Conservation (phyloP, 768 basidiomycete species). For the Panellus pusillus region DNA sequence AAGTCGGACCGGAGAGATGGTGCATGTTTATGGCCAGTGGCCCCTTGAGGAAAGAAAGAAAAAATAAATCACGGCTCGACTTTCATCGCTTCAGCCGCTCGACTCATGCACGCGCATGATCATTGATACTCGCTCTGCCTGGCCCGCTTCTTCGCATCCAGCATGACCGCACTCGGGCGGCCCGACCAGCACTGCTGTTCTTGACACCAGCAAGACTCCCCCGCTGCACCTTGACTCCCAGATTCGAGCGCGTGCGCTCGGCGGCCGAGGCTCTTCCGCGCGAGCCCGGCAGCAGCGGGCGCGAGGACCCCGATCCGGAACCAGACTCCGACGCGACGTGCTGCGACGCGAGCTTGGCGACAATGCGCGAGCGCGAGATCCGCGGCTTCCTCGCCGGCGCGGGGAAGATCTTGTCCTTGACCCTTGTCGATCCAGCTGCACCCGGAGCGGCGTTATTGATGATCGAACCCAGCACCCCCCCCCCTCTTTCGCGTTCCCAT, state of each 20-base stretch:
- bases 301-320: constrained; percentile 15
- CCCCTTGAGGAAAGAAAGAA: too few species aligned
- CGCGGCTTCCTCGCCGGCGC: constrained; percentile 58
- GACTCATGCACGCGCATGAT: constrained; percentile 56
- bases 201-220: constrained; percentile 36
- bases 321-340: constrained; percentile 46
- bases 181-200: constrained; percentile 28
- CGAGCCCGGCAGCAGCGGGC: constrained; percentile 14
- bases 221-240: constrained; percentile 42
- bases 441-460: constrained; percentile 33
- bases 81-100: constrained; percentile 24
- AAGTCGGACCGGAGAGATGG: too few species aligned
- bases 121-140: constrained; percentile 77
- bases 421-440: constrained; percentile 21
- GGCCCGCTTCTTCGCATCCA: constrained; percentile 71
- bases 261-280: constrained; percentile 27
- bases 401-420: constrained; percentile 52
- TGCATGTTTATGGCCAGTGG: too few species aligned
- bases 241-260: constrained; percentile 50
- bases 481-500: background rate
- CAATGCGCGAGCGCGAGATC: constrained; percentile 80
- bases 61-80: constrained; percentile 14
- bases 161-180: constrained; percentile 34
- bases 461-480: constrained; percentile 29
- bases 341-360: constrained; percentile 73